A percentile compares a stretch with the other conserved stretches of the same genome.
Evolutionary conservation across 768 basidiomycete genomes (phyloP).

Genomic region (Kondoa subrosea): DNA sequence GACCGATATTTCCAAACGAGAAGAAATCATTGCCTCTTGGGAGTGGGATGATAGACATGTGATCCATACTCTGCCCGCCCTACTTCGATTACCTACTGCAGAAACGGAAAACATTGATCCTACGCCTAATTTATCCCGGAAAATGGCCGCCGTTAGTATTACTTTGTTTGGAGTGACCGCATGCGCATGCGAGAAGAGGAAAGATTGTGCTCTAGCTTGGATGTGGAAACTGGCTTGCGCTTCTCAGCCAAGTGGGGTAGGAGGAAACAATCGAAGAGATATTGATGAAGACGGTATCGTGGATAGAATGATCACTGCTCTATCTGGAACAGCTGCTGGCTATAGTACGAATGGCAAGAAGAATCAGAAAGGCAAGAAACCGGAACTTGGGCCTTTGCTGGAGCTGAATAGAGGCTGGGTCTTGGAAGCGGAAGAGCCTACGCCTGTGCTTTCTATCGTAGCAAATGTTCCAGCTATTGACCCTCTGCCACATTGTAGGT

Average conservation of each 20-base stretch:
- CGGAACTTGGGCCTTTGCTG: background rate
- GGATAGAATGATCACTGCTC: slow-evolving; percentile 2
- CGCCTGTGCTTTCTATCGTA: background rate
- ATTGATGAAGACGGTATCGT: background rate
- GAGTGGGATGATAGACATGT: slow-evolving; percentile 91
- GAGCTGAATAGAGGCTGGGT: slow-evolving; percentile 2
- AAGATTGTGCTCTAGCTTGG: slow-evolving; percentile 18
- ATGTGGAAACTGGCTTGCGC: slow-evolving; percentile 16
- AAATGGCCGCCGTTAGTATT: slow-evolving; percentile 7
- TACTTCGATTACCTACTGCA: slow-evolving; percentile 38
- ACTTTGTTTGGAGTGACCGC: slow-evolving; percentile 16
- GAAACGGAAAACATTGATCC: background rate
- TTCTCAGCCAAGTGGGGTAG: background rate
- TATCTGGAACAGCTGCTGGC: background rate
- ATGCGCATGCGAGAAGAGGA: slow-evolving; percentile 20
- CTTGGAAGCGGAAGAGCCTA: slow-evolving; percentile 1
- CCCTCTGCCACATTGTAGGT: background rate
- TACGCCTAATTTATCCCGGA: slow-evolving; percentile 9
- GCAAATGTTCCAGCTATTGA: background rate
- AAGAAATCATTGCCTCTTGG: slow-evolving; percentile 82
- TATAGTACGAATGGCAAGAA: background rate
- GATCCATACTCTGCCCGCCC: slow-evolving; percentile 56
- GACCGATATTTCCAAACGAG: slow-evolving; percentile 53
- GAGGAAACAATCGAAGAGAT: background rate
- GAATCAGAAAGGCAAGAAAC: slow-evolving; percentile 3